Base-by-base conservation (phyloP, 2,329 filamentous ascomycete species). In the Fusarium newnesense region DNA sequence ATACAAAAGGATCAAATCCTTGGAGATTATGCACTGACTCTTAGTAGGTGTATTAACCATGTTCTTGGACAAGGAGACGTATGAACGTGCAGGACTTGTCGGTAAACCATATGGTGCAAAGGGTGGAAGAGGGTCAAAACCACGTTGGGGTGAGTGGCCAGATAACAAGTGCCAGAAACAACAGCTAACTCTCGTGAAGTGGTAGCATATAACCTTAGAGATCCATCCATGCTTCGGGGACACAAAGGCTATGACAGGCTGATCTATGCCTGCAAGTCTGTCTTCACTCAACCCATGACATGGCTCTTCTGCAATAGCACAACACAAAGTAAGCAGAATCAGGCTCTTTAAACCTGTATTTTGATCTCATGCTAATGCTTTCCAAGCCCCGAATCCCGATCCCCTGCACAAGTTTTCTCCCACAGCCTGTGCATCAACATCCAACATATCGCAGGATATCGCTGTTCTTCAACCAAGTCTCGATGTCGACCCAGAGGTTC, bases 201-300 rank as follows among this genome's bases (percentile, higher is more conserved):
- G 34, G 89, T 98, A 50, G 90, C 96, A 75, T 86, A 93, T 57
- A 91, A 98, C 67, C 87, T 99, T 34, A 89, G 91, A 24, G 85
- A 87, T 9, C 88, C 91, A 2, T 91, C 91, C 1, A 97, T 97
- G 94, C 81, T 94, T 12, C 92, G 91, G 60, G 95, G 95, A 7
- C 96, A 94, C 80, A 95, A 93, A 72, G 92, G 91, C 0, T 97
- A 97, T 77, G 92, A 95, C 70, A 87, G 94, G 50, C 84, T 97
- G 19, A 80, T 92, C 11, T 93, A 93, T 86, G 94, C 94, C 19
- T 94, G 91, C 80, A 91, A 92, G 76, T 94, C 94, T 71, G 94
- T 94, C 28, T 85, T 98, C 28, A 89, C 87, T 54, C 83, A 86
- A 49, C 89, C 91, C 3, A 77, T 92, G 28, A 89, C 89, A 3